Percentiles rank a stretch among this genome's conserved stretches.
Evolutionary conservation across 108 stramenopile genomes (phyloP).

Genomic region (Pseudonitzschia delicatissima): DNA sequence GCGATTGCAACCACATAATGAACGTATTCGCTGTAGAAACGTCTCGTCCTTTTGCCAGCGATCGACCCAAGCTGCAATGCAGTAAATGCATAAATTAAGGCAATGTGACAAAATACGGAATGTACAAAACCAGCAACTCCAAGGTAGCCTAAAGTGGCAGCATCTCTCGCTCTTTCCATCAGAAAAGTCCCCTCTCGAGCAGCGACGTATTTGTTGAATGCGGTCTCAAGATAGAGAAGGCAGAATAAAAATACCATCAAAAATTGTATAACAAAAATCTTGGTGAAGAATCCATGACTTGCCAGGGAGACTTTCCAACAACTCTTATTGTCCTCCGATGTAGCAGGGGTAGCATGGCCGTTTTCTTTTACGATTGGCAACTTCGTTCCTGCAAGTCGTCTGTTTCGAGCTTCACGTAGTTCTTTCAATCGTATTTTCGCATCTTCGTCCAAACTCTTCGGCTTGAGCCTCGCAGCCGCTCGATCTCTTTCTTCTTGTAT

Average conservation of each 20-base stretch:
- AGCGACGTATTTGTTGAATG: constrained; percentile 13
- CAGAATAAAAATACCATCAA: constrained; percentile 24
- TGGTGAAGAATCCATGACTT: constrained; percentile 17
- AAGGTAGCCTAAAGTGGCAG: constrained; percentile 26
- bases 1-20: constrained; percentile 27
- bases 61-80: constrained; percentile 46
- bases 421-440: constrained; percentile 45
- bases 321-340: neutral
- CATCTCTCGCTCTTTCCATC: constrained; percentile 3
- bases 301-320: constrained; percentile 22
- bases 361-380: neutral
- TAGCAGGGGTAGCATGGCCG: neutral
- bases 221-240: constrained; percentile 6
- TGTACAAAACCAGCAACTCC: constrained; percentile 31
- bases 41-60: constrained; percentile 36
- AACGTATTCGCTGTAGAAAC: constrained; percentile 44
- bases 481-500: constrained; percentile 44
- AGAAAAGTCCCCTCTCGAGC: constrained; percentile 5
- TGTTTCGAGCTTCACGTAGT: constrained; percentile 50
- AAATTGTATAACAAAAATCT: constrained; percentile 8
- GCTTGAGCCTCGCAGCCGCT: constrained; percentile 53
- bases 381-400: neutral
- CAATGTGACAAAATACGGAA: constrained; percentile 38
- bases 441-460: constrained; percentile 45
- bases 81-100: constrained; percentile 46